A percentile compares a stretch with the other conserved stretches of the same genome.
phyloP scores from a whole-genome alignment of 306 rosid species.

The Pterocarpus santalinus region DNA sequence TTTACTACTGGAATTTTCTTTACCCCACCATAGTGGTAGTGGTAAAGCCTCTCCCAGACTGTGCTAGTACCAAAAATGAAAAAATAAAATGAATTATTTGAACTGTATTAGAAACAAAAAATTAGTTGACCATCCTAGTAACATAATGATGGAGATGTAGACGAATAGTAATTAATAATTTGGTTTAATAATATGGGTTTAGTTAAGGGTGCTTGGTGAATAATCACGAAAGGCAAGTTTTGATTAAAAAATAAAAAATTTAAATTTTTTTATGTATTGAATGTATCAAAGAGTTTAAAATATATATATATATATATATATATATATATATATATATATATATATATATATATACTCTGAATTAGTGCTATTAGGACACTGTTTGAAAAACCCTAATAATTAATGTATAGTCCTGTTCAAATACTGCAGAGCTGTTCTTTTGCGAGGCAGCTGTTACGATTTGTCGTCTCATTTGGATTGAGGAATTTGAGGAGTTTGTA shows the following conservation, averaged over 20 bases:
- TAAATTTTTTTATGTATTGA: too few relatives aligned
- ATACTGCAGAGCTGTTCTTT: too few relatives aligned
- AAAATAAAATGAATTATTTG: not conserved
- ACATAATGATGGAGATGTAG: not conserved
- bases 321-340: too few relatives aligned
- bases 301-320: too few relatives aligned
- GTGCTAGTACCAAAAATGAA: not conserved
- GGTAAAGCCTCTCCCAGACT: not conserved
- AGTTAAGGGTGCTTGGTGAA: not conserved
- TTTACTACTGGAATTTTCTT: not conserved
- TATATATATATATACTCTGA: too few relatives aligned
- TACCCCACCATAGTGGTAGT: too few relatives aligned
- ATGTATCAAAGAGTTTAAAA: too few relatives aligned
- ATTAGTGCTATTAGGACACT: too few relatives aligned
- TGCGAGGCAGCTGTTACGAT: too few relatives aligned
- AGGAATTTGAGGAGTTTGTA: not conserved
- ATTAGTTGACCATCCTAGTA: not conserved
- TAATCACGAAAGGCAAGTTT: not conserved
- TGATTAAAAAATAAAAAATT: too few relatives aligned
- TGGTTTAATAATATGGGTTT: not conserved
- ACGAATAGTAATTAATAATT: not conserved
- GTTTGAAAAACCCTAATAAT: too few relatives aligned
- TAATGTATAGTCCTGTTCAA: not conserved
- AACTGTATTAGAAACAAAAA: not conserved
- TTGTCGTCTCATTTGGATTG: not conserved